Evolutionary conservation across 2,329 filamentous ascomycete species (phyloP).

Genomic region (Pyricularia sp.): DNA sequence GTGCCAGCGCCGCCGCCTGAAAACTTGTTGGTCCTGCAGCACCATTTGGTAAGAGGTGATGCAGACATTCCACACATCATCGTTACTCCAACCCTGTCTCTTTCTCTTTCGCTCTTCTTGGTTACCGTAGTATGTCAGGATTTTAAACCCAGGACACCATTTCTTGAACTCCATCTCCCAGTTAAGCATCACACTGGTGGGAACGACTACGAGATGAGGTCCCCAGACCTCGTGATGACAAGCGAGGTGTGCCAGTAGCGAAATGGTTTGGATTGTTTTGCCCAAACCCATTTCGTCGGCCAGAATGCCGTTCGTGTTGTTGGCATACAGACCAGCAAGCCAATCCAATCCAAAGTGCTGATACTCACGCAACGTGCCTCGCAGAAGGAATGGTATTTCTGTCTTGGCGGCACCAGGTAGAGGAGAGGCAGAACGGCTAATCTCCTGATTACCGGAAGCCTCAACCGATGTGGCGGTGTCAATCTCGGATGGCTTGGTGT

Average conservation of each 20-base stretch:
- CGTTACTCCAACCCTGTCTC: slow-evolving; percentile 85
- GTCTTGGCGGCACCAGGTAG: slow-evolving; percentile 44
- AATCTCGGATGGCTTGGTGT: slow-evolving; percentile 40
- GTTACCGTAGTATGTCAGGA: slow-evolving; percentile 91
- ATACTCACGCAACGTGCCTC: slow-evolving; percentile 87
- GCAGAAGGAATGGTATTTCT: slow-evolving; percentile 70
- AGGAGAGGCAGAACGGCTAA: slow-evolving; percentile 22
- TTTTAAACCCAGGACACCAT: slow-evolving; percentile 96
- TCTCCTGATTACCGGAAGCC: slow-evolving; percentile 22
- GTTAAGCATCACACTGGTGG: slow-evolving; percentile 96
- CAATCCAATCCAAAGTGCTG: slow-evolving; percentile 96
- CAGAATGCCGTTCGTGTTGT: slow-evolving; percentile 89
- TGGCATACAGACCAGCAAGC: slow-evolving; percentile 86
- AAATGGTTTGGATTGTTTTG: slow-evolving; percentile 97
- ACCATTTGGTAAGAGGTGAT: slow-evolving; percentile 98
- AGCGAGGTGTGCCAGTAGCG: slow-evolving; percentile 83
- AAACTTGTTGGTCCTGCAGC: slow-evolving; percentile 85
- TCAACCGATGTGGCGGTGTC: slow-evolving; percentile 29
- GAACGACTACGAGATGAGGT: slow-evolving; percentile 89
- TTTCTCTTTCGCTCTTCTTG: slow-evolving; percentile 88
- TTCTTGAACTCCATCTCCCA: slow-evolving; percentile 99
- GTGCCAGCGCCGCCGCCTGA: slow-evolving; percentile 89
- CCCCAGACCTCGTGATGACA: slow-evolving; percentile 90
- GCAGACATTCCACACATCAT: slow-evolving; percentile 92
- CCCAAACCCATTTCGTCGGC: slow-evolving; percentile 98